phyloP scores from a whole-genome alignment of 768 basidiomycete genomes.

The Rhodosporidiobolus sp. region DNA sequence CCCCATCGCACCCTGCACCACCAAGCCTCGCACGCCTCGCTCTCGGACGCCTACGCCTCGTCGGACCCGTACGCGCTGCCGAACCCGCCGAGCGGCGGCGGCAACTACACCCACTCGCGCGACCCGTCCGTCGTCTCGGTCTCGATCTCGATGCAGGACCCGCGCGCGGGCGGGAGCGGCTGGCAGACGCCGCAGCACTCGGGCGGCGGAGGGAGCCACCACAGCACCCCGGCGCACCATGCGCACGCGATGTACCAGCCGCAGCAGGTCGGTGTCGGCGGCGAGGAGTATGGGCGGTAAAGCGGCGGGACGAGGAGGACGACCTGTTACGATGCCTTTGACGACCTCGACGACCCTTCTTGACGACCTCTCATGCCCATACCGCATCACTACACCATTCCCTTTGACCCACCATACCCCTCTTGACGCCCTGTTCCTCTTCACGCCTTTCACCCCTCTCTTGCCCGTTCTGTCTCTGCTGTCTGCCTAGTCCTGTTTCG shows the following conservation, averaged over 20 bases:
- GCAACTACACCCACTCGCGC: conserved; percentile 9
- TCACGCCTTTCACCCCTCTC: too few relatives aligned
- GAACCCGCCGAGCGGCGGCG: conserved; percentile 4
- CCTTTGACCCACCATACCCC: too few relatives aligned
- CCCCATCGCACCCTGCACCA: conserved; percentile 31
- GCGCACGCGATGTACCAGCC: background rate
- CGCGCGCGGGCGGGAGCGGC: background rate
- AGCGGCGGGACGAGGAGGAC: background rate
- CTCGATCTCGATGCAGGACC: background rate
- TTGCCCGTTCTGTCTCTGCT: too few relatives aligned
- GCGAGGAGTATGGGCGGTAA: background rate
- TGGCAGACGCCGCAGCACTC: conserved; percentile 26
- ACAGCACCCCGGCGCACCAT: background rate
- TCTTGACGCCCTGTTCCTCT: too few relatives aligned
- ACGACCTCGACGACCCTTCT: too few relatives aligned
- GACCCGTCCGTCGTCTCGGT: background rate
- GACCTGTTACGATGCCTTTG: too few relatives aligned
- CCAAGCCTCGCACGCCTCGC: conserved; percentile 21
- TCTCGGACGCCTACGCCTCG: background rate
- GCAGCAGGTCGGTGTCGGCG: background rate
- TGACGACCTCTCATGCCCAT: too few relatives aligned
- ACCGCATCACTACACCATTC: too few relatives aligned
- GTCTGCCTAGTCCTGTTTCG: too few relatives aligned
- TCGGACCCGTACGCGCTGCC: background rate
- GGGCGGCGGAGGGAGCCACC: background rate